Evolutionary conservation across 73 alveolate genomes (phyloP).

Genomic region (Diophrys appendiculata): DNA sequence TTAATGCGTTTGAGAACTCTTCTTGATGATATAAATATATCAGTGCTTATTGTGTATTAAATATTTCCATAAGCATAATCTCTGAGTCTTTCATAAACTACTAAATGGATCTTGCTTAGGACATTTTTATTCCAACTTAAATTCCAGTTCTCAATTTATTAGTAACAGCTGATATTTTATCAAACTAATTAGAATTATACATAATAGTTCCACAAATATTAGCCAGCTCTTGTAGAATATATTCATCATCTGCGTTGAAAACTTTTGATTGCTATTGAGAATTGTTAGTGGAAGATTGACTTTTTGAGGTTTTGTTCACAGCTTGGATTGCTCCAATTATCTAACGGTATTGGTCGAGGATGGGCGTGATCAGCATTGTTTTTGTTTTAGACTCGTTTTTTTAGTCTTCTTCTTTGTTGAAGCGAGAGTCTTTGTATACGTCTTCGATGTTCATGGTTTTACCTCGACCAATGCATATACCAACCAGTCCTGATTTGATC

Average conservation of each 20-base stretch:
- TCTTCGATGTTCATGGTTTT: slow-evolving; percentile 44
- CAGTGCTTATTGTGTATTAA: slow-evolving; percentile 38
- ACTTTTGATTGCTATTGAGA: slow-evolving; percentile 7
- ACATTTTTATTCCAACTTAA: slow-evolving; percentile 23
- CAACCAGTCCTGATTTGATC: neutral
- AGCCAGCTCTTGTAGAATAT: slow-evolving; percentile 49
- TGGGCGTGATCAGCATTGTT: slow-evolving; percentile 42
- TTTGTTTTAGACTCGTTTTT: slow-evolving; percentile 42
- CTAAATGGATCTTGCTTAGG: neutral
- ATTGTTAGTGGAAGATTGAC: too few relatives aligned
- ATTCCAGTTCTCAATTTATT: slow-evolving; percentile 20
- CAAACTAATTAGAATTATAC: slow-evolving; percentile 20
- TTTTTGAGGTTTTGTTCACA: neutral
- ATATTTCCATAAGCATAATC: slow-evolving; percentile 54
- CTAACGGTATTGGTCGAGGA: slow-evolving; percentile 15
- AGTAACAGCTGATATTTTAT: slow-evolving; percentile 26
- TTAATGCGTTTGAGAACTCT: slow-evolving; percentile 7
- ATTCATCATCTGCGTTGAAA: slow-evolving; percentile 53
- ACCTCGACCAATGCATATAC: neutral
- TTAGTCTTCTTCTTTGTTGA: slow-evolving; percentile 42
- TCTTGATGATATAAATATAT: slow-evolving; percentile 50
- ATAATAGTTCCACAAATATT: slow-evolving; percentile 36
- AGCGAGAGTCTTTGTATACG: slow-evolving; percentile 55
- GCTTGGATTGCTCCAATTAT: neutral
- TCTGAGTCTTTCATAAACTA: slow-evolving; percentile 48